Conservation (phyloP, 805 yeast species). For the Kluyveromyces dobzhanskii region DNA sequence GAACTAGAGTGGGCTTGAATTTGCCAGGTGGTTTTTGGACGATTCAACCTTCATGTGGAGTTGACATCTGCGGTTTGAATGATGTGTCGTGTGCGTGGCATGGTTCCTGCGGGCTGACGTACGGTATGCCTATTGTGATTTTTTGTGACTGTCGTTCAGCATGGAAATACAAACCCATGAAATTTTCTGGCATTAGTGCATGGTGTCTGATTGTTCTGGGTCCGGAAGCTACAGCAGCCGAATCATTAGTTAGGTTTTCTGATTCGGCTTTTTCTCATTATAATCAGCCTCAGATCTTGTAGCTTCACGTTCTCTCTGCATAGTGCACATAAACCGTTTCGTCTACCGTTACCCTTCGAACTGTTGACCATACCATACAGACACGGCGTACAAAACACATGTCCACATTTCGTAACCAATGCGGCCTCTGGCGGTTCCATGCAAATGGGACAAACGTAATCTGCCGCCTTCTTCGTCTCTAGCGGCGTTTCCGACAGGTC, state of each 20-base stretch:
- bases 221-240: too few species aligned
- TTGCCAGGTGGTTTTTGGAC: too few species aligned
- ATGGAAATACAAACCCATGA: too few species aligned
- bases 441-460: slow-evolving; percentile 45
- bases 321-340: slow-evolving; percentile 35
- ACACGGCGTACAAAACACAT: slow-evolving; percentile 47
- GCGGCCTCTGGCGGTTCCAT: slow-evolving; percentile 44
- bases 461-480: slow-evolving; percentile 26
- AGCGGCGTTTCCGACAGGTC: slow-evolving; percentile 13
- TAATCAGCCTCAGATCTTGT: slow-evolving; percentile 23
- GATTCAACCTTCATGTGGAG: too few species aligned
- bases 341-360: slow-evolving; percentile 31
- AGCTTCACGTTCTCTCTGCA: slow-evolving; percentile 33
- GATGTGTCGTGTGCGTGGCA: too few species aligned
- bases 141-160: too few species aligned
- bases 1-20: too few species aligned
- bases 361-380: slow-evolving; percentile 41
- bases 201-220: too few species aligned
- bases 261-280: slow-evolving; percentile 27
- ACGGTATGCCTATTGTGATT: too few species aligned
- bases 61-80: too few species aligned
- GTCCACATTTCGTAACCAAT: slow-evolving; percentile 49
- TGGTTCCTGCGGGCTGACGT: too few species aligned
- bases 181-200: too few species aligned
- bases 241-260: neutral